These are phyloP conservation scores for Rheum nobile DNA, from an alignment of 148 eudicot genomes.

Conservation along the genomic window DNA sequence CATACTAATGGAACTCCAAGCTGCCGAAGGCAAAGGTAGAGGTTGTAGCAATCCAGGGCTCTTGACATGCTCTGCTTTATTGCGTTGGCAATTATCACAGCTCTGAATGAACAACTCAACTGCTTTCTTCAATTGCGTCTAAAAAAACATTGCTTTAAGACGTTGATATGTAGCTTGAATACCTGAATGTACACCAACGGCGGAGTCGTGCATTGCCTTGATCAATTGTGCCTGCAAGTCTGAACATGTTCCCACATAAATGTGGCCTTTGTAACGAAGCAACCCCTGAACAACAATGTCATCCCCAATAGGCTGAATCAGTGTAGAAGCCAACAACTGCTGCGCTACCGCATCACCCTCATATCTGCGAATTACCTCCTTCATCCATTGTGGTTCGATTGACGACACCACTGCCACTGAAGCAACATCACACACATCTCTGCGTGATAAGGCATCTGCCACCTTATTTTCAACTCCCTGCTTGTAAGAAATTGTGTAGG, in stretches of 20 bases:
- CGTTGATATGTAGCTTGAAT: background rate
- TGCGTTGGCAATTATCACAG: background rate
- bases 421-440: too few species aligned
- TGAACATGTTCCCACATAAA: background rate
- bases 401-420: background rate
- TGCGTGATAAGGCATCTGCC: background rate
- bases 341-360: background rate
- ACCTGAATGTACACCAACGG: background rate
- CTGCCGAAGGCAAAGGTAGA: too few species aligned
- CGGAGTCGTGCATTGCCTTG: background rate
- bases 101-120: background rate
- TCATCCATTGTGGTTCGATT: background rate
- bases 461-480: background rate
- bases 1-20: too few species aligned
- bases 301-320: background rate
- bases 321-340: background rate
- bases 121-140: background rate
- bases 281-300: background rate
- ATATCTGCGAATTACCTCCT: background rate
- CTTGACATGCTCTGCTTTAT: too few species aligned
- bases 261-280: background rate
- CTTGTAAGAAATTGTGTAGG: background rate
- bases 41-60: too few species aligned
- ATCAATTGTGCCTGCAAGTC: background rate
- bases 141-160: background rate